These are phyloP conservation scores for Aquilaria yunnanensis DNA, from an alignment of 345 rosid genomes.

Conservation along the genomic window DNA sequence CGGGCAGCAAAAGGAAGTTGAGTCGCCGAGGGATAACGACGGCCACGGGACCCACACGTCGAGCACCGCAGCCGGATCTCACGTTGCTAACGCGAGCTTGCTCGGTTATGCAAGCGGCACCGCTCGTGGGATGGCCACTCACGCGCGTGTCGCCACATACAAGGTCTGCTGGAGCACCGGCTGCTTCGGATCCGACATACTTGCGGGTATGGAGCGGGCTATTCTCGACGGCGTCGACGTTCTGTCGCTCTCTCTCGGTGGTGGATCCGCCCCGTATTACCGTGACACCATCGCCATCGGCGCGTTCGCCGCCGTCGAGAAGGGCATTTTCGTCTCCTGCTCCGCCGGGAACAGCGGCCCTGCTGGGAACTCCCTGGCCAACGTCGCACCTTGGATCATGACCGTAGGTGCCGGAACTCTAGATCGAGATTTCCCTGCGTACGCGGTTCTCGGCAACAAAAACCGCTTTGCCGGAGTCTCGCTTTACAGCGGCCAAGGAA, in stretches of 20 bases:
- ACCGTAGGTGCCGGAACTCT: conserved; percentile 91
- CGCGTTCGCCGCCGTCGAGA: conserved; percentile 67
- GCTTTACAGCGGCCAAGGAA: conserved; percentile 60
- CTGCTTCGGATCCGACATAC: conserved; percentile 75
- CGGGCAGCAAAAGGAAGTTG: conserved; percentile 32
- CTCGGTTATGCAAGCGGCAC: conserved; percentile 79
- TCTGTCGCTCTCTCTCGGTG: conserved; percentile 84
- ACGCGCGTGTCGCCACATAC: conserved; percentile 67
- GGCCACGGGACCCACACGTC: conserved; percentile 88
- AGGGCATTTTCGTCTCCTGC: conserved; percentile 73
- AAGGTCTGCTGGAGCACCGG: conserved; percentile 78
- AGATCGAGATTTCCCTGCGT: conserved; percentile 87
- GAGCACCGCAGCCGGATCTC: conserved; percentile 62
- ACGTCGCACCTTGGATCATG: conserved; percentile 93
- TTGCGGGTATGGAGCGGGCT: conserved; percentile 80
- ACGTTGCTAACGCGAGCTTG: conserved; percentile 52
- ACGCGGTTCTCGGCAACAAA: conserved; percentile 44
- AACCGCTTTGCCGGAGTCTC: conserved; percentile 52
- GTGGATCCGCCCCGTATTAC: conserved; percentile 56
- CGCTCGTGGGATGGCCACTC: conserved; percentile 68
- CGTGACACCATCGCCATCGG: conserved; percentile 69
- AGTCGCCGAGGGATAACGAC: conserved; percentile 58
- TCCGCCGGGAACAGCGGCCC: conserved; percentile 93
- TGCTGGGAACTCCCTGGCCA: conserved; percentile 40
- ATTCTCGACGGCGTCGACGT: conserved; percentile 79